phyloP scores from a whole-genome alignment of 176 grass and related monocot species.

The Themeda triandra region DNA sequence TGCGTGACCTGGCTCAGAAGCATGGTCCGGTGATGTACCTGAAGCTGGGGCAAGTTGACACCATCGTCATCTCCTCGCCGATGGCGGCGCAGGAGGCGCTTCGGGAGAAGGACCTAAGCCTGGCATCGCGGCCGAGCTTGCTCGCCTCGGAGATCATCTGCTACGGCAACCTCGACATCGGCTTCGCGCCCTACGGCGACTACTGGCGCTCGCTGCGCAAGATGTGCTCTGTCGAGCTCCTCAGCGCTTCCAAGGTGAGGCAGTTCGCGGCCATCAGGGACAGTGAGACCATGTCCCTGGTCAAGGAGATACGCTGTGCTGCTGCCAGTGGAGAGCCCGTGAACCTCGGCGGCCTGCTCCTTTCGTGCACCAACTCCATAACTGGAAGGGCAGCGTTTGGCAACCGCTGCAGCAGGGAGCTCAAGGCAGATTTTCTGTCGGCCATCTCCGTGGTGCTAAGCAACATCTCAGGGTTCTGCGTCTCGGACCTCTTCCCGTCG shows the following conservation, averaged over 20 bases:
- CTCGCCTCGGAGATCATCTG: neutral
- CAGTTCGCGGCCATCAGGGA: neutral
- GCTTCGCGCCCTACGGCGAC: neutral
- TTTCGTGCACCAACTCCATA: neutral
- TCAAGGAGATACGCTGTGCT: neutral
- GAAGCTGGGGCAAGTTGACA: neutral
- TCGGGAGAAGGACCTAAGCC: neutral
- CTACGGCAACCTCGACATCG: neutral
- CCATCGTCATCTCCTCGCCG: neutral
- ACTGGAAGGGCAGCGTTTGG: neutral
- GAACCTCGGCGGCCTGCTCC: neutral
- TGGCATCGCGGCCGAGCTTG: neutral
- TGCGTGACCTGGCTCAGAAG: neutral
- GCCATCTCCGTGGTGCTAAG: neutral
- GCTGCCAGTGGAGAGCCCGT: neutral
- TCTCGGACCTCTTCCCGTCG: neutral
- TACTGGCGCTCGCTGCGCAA: neutral
- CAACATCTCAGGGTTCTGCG: neutral
- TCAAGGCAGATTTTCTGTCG: neutral
- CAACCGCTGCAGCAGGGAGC: neutral
- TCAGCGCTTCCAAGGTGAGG: neutral
- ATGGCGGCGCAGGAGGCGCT: neutral
- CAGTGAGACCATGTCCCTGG: neutral
- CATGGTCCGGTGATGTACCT: neutral
- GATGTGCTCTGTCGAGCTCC: neutral